These are phyloP conservation scores for Colletotrichum navitas DNA, from an alignment of 2,329 filamentous ascomycete genomes.

Conservation along the genomic window DNA sequence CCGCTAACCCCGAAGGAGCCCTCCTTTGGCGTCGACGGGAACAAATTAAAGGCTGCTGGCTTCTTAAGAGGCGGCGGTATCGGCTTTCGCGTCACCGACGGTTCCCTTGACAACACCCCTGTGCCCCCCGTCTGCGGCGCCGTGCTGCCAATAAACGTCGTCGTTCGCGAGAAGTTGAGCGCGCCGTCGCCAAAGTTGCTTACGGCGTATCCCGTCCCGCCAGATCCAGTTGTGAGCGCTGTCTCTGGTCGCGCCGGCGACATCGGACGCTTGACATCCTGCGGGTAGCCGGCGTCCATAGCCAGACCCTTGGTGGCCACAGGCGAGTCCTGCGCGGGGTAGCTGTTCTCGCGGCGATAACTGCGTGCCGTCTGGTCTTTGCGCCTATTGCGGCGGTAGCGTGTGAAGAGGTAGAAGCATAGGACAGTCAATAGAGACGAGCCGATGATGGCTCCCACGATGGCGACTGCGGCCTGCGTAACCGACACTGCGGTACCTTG, in stretches of 20 bases:
- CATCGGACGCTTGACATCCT: constrained; percentile 45
- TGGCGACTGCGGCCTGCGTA: constrained; percentile 57
- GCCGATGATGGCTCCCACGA: constrained; percentile 58
- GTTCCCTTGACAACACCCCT: constrained; percentile 11
- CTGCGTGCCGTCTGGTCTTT: constrained; percentile 27
- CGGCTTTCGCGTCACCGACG: constrained; percentile 25
- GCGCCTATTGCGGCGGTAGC: constrained; percentile 46
- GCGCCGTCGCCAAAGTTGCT: constrained; percentile 28
- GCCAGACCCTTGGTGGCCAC: constrained; percentile 34
- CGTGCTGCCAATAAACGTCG: constrained; percentile 26
- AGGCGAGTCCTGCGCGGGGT: constrained; percentile 44
- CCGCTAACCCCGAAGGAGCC: background rate
- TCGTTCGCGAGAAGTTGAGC: constrained; percentile 32
- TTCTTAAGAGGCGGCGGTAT: constrained; percentile 35
- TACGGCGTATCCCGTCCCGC: constrained; percentile 27
- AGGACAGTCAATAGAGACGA: constrained; percentile 56
- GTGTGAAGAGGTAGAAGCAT: constrained; percentile 53
- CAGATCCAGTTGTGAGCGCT: constrained; percentile 30
- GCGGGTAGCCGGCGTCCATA: constrained; percentile 42
- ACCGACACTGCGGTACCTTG: constrained; percentile 56
- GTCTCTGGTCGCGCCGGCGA: constrained; percentile 40
- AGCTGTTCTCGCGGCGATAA: constrained; percentile 43
- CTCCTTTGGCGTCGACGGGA: constrained; percentile 31
- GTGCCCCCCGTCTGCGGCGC: constrained; percentile 16
- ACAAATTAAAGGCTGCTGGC: constrained; percentile 23